Percentiles rank a stretch among this genome's conserved stretches.
phyloP scores from a whole-genome alignment of 768 basidiomycete genomes.

The Lentinula lateritia region DNA sequence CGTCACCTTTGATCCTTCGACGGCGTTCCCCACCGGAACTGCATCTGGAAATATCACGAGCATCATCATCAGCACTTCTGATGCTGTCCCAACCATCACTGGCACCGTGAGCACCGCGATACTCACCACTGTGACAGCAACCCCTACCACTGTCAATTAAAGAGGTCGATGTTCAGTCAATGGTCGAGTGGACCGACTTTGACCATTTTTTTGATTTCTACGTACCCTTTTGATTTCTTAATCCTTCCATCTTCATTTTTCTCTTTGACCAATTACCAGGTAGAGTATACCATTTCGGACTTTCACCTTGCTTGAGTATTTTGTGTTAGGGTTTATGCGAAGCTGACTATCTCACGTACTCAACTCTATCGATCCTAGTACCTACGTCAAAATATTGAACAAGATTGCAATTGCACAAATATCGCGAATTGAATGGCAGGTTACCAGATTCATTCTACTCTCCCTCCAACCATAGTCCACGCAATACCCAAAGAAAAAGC shows the following conservation, averaged over 20 bases:
- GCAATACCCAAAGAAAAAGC: conserved; percentile 16
- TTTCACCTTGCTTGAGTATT: not conserved
- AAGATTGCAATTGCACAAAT: too few species aligned
- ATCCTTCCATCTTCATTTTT: not conserved
- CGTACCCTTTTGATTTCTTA: not conserved
- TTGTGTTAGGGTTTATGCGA: too few species aligned
- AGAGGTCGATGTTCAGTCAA: too few species aligned
- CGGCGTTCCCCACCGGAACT: not conserved
- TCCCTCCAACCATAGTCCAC: conserved; percentile 6
- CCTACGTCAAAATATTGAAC: too few species aligned
- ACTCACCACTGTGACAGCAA: not conserved
- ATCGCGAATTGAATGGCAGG: not conserved
- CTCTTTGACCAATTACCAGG: too few species aligned
- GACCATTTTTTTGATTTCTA: too few species aligned
- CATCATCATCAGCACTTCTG: not conserved
- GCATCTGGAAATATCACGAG: not conserved
- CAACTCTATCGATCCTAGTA: too few species aligned
- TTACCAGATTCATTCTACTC: not conserved
- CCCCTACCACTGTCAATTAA: not conserved
- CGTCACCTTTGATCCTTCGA: not conserved
- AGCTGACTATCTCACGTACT: too few species aligned
- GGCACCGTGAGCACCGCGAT: not conserved
- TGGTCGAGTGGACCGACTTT: too few species aligned
- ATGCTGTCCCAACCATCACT: not conserved
- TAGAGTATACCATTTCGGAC: not conserved